Conservation (phyloP, 345 rosid genomes). For the Odontarrhena argentea region DNA sequence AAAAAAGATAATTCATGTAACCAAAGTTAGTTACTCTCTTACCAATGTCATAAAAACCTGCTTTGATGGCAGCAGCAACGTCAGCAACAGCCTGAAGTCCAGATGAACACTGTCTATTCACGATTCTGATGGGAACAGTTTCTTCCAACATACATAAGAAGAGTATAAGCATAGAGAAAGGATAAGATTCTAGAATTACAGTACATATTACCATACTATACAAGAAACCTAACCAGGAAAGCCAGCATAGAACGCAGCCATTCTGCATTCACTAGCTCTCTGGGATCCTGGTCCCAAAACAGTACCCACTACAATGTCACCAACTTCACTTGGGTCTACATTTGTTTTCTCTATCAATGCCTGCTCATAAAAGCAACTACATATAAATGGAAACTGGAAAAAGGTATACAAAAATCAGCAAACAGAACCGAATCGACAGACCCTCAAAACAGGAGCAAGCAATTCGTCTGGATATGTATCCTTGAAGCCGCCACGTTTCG, state of each 20-base stretch:
- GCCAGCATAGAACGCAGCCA: constrained; percentile 98
- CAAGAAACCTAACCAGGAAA: constrained; percentile 63
- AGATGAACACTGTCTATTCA: constrained; percentile 92
- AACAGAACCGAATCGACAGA: constrained; percentile 29
- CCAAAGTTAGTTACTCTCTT: constrained; percentile 18
- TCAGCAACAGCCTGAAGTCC: constrained; percentile 99
- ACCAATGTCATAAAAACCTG: constrained; percentile 97
- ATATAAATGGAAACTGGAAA: background rate
- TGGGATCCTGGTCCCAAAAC: constrained; percentile 89
- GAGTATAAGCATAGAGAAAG: constrained; percentile 15
- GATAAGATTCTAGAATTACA: background rate
- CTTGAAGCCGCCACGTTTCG: constrained; percentile 89
- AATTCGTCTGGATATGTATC: constrained; percentile 86
- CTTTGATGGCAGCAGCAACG: constrained; percentile 93
- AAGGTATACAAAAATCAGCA: background rate
- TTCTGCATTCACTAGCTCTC: constrained; percentile 92
- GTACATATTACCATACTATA: background rate
- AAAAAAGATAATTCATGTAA: constrained; percentile 2
- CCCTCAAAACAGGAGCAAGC: constrained; percentile 84
- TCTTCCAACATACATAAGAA: constrained; percentile 47
- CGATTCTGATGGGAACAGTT: constrained; percentile 85
- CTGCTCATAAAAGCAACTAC: constrained; percentile 43
- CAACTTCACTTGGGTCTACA: constrained; percentile 83
- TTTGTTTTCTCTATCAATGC: constrained; percentile 84
- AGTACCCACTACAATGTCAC: constrained; percentile 95